These are phyloP conservation scores for Podaxis sp. DNA, from an alignment of 768 basidiomycete genomes.

Conservation along the genomic window DNA sequence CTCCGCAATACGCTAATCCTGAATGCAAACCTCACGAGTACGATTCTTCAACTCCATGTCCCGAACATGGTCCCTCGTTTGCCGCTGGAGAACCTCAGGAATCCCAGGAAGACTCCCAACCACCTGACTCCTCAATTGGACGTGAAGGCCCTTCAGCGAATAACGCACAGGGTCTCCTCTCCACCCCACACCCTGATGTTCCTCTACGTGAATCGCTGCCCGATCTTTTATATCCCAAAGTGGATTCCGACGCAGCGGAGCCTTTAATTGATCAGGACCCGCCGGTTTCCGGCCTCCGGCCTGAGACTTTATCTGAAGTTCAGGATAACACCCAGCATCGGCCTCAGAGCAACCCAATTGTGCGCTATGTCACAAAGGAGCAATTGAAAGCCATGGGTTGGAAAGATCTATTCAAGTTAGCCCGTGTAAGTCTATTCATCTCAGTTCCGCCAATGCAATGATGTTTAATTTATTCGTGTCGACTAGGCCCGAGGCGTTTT, in stretches of 20 bases:
- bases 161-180: neutral
- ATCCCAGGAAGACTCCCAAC: neutral
- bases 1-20: neutral
- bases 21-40: neutral
- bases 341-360: neutral
- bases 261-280: neutral
- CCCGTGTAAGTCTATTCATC: neutral
- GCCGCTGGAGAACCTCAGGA: neutral
- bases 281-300: neutral
- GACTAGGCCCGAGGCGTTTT: neutral
- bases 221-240: neutral
- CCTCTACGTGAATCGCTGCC: neutral
- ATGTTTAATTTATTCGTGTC: no score
- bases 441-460: neutral
- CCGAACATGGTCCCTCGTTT: neutral
- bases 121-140: neutral
- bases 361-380: neutral
- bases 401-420: constrained; percentile 8
- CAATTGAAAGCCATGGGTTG: neutral
- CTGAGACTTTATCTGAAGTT: neutral
- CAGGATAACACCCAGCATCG: neutral
- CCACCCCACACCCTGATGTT: neutral
- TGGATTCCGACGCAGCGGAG: neutral
- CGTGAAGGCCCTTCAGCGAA: neutral
- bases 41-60: neutral